Percentiles rank a stretch among this genome's conserved stretches.
These are phyloP conservation scores for Penicillium ochrochloron DNA, from an alignment of 495 filamentous ascomycete species.

Conservation along the genomic window DNA sequence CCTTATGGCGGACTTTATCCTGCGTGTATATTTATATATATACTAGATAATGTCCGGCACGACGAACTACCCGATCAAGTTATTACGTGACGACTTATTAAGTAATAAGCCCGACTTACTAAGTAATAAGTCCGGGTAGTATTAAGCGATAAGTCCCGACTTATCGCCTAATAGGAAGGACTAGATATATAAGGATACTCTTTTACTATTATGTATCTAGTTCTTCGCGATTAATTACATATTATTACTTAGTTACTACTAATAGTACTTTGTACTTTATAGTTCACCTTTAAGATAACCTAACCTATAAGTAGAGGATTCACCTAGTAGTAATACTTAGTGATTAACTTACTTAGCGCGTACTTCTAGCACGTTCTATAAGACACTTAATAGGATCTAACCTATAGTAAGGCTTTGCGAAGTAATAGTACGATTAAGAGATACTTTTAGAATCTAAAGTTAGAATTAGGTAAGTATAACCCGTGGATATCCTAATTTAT, in stretches of 20 bases:
- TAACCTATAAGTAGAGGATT: neutral
- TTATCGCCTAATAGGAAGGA: neutral
- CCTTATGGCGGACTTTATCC: no score
- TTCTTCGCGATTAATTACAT: conserved; percentile 9
- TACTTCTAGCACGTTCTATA: no score
- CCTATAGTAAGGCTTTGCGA: neutral
- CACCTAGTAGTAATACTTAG: no score
- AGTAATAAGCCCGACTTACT: no score
- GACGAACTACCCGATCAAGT: no score
- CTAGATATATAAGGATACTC: neutral
- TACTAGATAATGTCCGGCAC: no score
- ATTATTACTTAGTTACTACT: conserved; percentile 9
- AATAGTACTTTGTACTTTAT: neutral
- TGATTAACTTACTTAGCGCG: no score
- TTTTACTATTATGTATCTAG: neutral
- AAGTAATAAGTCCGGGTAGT: no score
- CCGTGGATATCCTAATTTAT: neutral
- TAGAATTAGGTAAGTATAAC: neutral
- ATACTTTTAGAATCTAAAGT: neutral
- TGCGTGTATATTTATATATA: no score
- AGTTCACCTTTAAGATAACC: conserved; percentile 5
- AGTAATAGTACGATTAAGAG: neutral
- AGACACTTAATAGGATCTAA: neutral
- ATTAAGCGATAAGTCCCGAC: no score
- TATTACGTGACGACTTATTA: no score